A percentile compares a stretch with the other conserved stretches of the same genome.
Conservation (phyloP, 225 moss, liverwort and hornwort species). For the Marchantia paleacea region DNA sequence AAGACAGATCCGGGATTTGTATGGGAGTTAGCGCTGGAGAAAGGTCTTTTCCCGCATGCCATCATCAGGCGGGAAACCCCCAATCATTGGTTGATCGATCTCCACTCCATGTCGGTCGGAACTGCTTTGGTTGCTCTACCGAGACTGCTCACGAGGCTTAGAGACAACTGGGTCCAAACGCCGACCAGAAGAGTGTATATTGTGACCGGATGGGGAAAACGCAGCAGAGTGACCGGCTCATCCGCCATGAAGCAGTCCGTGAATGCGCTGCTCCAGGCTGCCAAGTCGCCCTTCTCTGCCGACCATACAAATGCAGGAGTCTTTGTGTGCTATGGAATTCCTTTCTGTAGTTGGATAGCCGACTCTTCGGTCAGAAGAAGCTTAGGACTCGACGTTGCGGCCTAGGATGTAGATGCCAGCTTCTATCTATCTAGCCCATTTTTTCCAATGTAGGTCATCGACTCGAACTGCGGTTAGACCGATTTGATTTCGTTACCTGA, state of each 20-base stretch:
- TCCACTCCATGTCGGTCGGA: slow-evolving; percentile 40
- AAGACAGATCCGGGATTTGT: slow-evolving; percentile 43
- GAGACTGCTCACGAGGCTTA: slow-evolving; percentile 34
- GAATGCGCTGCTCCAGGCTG: slow-evolving; percentile 31
- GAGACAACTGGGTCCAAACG: slow-evolving; percentile 29
- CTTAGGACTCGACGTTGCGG: slow-evolving; percentile 25
- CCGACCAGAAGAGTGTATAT: slow-evolving; percentile 47
- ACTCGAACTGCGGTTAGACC: neutral
- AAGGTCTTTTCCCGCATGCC: slow-evolving; percentile 30
- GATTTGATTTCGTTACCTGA: neutral
- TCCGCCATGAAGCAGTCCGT: slow-evolving; percentile 45
- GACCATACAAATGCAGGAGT: slow-evolving; percentile 47
- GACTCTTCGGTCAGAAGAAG: slow-evolving; percentile 27
- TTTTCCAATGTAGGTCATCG: neutral
- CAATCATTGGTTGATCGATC: slow-evolving; percentile 47
- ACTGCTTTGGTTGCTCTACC: slow-evolving; percentile 48
- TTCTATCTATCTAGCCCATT: neutral
- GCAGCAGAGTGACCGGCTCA: slow-evolving; percentile 40
- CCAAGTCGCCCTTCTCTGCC: slow-evolving; percentile 40
- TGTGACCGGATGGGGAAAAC: slow-evolving; percentile 48
- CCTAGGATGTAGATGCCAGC: neutral
- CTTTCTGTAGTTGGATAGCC: slow-evolving; percentile 47
- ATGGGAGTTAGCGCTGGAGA: slow-evolving; percentile 43
- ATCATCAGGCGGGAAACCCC: slow-evolving; percentile 31
- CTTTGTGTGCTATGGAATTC: slow-evolving; percentile 45